Evolutionary conservation across 192 early-diverging fungal species (phyloP).

Genomic region (Mortierella alpina): DNA sequence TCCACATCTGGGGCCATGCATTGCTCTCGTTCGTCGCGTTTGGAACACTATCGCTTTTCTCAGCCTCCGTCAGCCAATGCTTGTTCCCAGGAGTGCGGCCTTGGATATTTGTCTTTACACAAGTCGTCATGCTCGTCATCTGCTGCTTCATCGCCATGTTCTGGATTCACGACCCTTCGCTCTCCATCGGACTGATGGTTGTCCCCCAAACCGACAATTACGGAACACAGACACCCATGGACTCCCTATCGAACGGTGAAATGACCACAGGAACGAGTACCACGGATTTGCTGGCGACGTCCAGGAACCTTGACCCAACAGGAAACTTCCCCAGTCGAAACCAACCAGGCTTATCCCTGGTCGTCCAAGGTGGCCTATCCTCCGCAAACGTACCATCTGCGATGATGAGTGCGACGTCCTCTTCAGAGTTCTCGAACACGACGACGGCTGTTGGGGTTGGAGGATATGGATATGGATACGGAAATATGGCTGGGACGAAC

Average conservation of each 20-base stretch:
- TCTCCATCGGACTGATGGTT: conserved; percentile 44
- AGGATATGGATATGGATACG: not conserved
- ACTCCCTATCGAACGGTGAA: not conserved
- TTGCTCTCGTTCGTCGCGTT: conserved; percentile 38
- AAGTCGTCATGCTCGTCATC: conserved; percentile 44
- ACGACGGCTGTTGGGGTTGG: not conserved
- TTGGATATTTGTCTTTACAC: conserved; percentile 47
- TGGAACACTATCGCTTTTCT: conserved; percentile 46
- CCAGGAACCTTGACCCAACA: too few relatives aligned
- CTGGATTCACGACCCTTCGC: conserved; percentile 44
- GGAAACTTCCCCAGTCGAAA: too few relatives aligned
- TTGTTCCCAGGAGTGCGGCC: conserved; percentile 35
- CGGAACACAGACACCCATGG: conserved; percentile 9
- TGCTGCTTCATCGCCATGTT: conserved; percentile 53
- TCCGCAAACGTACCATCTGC: conserved; percentile 1
- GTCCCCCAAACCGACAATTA: conserved; percentile 8
- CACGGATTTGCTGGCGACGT: not conserved
- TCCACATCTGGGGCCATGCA: conserved; percentile 50
- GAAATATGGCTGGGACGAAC: not conserved
- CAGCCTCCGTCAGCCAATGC: conserved; percentile 39
- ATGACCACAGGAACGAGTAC: not conserved
- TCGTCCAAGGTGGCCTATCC: too few relatives aligned
- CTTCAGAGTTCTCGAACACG: conserved; percentile 2
- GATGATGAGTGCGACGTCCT: conserved; percentile 1
- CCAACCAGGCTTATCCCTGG: too few relatives aligned